Evolutionary conservation across 2,329 filamentous ascomycete genomes (phyloP), one percentile per base, ranked within the genome.

Genomic region (Gremmenia infestans): DNA sequence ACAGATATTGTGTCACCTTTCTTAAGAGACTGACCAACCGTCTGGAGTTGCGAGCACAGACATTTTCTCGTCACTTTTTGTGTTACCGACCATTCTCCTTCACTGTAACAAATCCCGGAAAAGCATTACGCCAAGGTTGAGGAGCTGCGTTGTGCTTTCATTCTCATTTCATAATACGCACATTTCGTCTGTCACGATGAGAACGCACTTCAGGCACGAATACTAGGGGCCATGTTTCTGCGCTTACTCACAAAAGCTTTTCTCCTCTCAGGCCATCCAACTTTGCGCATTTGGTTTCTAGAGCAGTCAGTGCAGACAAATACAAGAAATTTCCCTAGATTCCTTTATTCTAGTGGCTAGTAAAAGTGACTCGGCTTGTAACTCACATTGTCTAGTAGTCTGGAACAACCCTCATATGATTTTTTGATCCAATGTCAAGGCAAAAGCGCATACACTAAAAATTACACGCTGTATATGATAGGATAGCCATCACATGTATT

Each of bases 231-330:
- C 48, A 54, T 52, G 54, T 58, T 62, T 52, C 56, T 60, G 23
- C 46, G 45, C 55, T 36, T 42, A 46, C 19, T 56, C 40, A 53
- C 51, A 63, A 63, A 63, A 63, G 56, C 57, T 64, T 54, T 55
- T 35, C 22, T 50, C 39, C 19, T 37, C 32, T 37, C 48, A 14
- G 14, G 28, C 2, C 25, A 12, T 15, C 14, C 17, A 19, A 3
- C 2, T 19, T 37, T 19, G 12, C 48, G 22, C 15, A 36, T 14
- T 40, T 47, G 45, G 15, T 37, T 9, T 50, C 28, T 50, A 37
- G 28, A 50, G 45, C 23, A 28, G 12, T 22, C 45, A 47, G 23
- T 17, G 14, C 23, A 47, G 45, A 47, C 23, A 28, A 32, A 17
- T n/a, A 32, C 45, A 23, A 17, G n/a, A 15, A 15, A 25, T 32